Evolutionary conservation across 2,329 filamentous ascomycete species (phyloP), one percentile per base, ranked within the genome.

Genomic region (Pyrenochaeta sp.): DNA sequence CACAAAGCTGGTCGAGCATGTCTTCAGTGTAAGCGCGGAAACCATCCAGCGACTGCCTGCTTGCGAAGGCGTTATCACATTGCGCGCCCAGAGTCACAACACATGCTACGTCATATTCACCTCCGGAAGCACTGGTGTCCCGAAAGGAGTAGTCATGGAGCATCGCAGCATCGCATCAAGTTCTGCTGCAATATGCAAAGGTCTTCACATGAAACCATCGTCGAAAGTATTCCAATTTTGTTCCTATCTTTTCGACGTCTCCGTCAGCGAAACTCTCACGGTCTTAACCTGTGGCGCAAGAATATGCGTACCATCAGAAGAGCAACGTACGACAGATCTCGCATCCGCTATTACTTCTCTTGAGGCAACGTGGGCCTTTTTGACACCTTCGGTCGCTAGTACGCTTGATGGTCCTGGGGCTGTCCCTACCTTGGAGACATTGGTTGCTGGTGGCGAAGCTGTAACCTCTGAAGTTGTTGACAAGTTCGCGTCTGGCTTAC

Each of bases 281-380:
- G 48, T 66, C 6, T 53, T 72, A 14, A 61, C 57, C 1, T 51
- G 54, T 10, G 68, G 69, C 10, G 67, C 62, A 7, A 61, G 60
- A 3, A 53, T 71, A 6, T 72, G 69, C 32, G 53, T 72, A 13
- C 67, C 69, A 1, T 65, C 63, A 1, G 67, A 72, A 15, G 53
- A 68, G 21, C 73, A 78, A 28, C 72, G 76, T 4, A 62, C 75
- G 18, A 71, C 74, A 24, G 72, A 79, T 47, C 67, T 78, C 8
- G 64, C 72, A 5, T 69, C 68, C 10, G 59, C 66, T 2, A 63
- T 69, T 20, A 68, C 60, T 20, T 52, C 49, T 5, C 26, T 67
- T 19, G 49, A 50, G 13, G 61, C 61, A 1, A 58, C 60, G n/a
- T 68, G 64, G 66, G 61, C 60, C 4, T 66, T 65, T 36, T 44